A percentile compares a stretch with the other conserved stretches of the same genome.
phyloP scores from a whole-genome alignment of 169 alveolate species.

The Eimeria falciformis region DNA sequence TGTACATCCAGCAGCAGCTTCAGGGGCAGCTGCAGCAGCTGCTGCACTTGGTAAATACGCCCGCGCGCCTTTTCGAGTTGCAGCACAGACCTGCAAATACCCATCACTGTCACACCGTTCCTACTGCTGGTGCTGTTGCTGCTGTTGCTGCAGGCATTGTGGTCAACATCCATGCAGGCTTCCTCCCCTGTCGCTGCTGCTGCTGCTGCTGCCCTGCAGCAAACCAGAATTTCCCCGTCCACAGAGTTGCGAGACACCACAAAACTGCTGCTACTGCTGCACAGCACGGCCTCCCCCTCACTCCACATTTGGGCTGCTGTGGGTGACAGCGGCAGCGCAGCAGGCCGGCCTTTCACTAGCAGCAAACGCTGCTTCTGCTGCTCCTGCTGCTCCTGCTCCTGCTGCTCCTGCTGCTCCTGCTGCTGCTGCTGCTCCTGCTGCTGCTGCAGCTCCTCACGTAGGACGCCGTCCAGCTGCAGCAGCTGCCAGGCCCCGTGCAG shows the following conservation, averaged over 20 bases:
- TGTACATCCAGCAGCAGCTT: slow-evolving; percentile 50
- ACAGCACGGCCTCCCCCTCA: slow-evolving; percentile 46
- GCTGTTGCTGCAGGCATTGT: neutral
- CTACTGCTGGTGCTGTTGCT: slow-evolving; percentile 40
- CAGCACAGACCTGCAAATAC: slow-evolving; percentile 58
- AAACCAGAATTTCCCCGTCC: slow-evolving; percentile 40
- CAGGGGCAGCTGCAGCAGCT: slow-evolving; percentile 71
- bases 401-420: too few relatives aligned
- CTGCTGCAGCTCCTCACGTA: slow-evolving; percentile 40
- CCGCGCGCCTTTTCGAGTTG: slow-evolving; percentile 26
- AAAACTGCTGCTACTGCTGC: neutral
- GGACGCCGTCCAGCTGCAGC: slow-evolving; percentile 1
- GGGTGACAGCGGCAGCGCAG: neutral
- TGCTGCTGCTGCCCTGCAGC: slow-evolving; percentile 46
- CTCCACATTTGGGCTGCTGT: neutral
- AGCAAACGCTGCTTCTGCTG: slow-evolving; percentile 29
- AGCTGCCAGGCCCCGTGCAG: slow-evolving; percentile 60
- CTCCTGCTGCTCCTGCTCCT: too few relatives aligned
- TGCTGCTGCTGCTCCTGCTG: neutral
- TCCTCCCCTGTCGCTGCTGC: neutral
- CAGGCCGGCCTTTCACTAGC: neutral
- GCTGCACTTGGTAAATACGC: slow-evolving; percentile 51
- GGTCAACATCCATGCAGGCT: neutral
- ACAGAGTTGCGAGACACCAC: neutral
- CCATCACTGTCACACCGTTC: slow-evolving; percentile 38